These are phyloP conservation scores for Dothideomycetes sp. DNA, from an alignment of 2,329 filamentous ascomycete genomes.

Conservation along the genomic window DNA sequence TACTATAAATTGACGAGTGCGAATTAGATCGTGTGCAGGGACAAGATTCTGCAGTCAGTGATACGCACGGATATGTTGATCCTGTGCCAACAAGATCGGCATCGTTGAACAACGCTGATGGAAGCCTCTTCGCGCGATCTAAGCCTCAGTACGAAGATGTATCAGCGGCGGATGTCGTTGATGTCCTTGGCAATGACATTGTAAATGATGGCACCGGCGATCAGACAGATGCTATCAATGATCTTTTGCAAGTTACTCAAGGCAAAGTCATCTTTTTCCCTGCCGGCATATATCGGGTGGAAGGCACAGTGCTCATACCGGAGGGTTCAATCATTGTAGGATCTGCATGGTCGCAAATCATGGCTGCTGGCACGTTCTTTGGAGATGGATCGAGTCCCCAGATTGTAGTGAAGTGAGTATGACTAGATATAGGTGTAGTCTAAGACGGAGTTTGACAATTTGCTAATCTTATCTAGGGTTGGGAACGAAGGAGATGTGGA, in stretches of 20 bases:
- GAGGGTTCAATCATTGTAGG: slow-evolving; percentile 42
- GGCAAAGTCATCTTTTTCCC: slow-evolving; percentile 33
- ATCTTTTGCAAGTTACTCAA: slow-evolving; percentile 10
- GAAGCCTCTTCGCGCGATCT: slow-evolving; percentile 72
- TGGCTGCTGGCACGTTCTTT: slow-evolving; percentile 36
- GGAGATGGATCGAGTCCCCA: slow-evolving; percentile 31
- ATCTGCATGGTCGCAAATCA: slow-evolving; percentile 44
- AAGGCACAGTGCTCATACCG: slow-evolving; percentile 35
- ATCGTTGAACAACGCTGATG: too few relatives aligned
- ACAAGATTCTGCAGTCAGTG: too few relatives aligned
- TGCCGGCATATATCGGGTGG: slow-evolving; percentile 33
- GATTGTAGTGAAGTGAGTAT: slow-evolving; percentile 23
- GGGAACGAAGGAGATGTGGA: slow-evolving; percentile 40
- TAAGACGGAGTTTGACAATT: too few relatives aligned
- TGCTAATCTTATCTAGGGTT: too few relatives aligned
- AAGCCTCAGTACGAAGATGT: slow-evolving; percentile 81
- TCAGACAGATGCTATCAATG: slow-evolving; percentile 41
- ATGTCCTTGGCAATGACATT: slow-evolving; percentile 75
- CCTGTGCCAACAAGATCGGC: too few relatives aligned
- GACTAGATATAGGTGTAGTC: too few relatives aligned
- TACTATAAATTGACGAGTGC: too few relatives aligned
- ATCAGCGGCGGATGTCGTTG: slow-evolving; percentile 54
- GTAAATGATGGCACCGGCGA: slow-evolving; percentile 82
- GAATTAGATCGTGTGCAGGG: too few relatives aligned
- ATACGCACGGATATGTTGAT: too few relatives aligned